These are phyloP conservation scores for Encephalitozoon hellem DNA, from an alignment of 371 early-diverging fungal genomes.

Conservation along the genomic window DNA sequence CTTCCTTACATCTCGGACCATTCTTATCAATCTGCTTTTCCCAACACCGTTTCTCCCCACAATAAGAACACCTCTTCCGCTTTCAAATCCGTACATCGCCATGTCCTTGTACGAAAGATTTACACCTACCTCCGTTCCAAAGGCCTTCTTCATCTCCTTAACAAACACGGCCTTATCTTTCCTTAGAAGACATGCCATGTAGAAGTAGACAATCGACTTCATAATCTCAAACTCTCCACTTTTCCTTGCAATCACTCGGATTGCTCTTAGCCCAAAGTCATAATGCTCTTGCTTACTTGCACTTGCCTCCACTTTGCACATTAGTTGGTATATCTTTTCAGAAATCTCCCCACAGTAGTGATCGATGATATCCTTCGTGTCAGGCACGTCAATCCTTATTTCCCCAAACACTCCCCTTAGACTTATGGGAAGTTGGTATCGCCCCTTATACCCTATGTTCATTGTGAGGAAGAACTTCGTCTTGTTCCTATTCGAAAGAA, in stretches of 20 bases:
- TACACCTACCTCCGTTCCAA: neutral
- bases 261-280: conserved; percentile 84
- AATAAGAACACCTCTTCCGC: conserved; percentile 63
- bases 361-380: conserved; percentile 58
- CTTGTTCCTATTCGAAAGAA: conserved; percentile 65
- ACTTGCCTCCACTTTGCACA: conserved; percentile 64
- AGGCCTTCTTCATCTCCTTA: neutral
- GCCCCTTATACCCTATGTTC: conserved; percentile 96
- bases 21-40: conserved; percentile 64
- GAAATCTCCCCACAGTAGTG: conserved; percentile 60
- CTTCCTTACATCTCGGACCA: conserved; percentile 75
- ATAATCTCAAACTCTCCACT: neutral
- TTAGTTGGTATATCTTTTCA: conserved; percentile 65
- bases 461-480: conserved; percentile 83
- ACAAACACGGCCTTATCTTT: conserved; percentile 9
- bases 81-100: neutral
- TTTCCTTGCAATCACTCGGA: neutral
- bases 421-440: conserved; percentile 90
- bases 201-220: neutral
- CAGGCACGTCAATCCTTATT: conserved; percentile 73
- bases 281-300: conserved; percentile 81
- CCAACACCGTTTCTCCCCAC: conserved; percentile 65
- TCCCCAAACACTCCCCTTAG: conserved; percentile 90
- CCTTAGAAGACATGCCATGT: neutral
- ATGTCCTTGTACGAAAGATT: neutral